Evolutionary conservation across 495 filamentous ascomycete species (phyloP), one percentile per base, ranked within the genome.

Genomic region (Penicillium chermesinum): DNA sequence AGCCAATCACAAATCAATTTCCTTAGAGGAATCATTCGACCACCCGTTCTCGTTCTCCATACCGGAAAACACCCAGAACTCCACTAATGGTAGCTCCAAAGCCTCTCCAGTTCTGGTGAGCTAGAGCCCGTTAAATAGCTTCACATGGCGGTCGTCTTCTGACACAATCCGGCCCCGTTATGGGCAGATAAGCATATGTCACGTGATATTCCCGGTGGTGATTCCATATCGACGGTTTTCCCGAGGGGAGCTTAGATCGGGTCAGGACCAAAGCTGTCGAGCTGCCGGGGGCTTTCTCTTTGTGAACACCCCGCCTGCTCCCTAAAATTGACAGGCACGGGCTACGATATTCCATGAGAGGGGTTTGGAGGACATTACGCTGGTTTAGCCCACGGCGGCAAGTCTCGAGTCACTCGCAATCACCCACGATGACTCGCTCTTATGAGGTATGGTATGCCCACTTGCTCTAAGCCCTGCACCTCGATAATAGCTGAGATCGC

Each of bases 401-500:
- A 58, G 49, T 66, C 19, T 72, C 66, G 38, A 64, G 57, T 44
- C 41, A 49, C 46, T 54, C 64, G 42, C 46, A 49, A 46, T 54
- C 64, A 40, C 46, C 56, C 55, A 48, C 55, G 39, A 71, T 71
- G 70, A 52, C 68, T 67, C 70, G 68, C 41, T 65, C 67, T 59
- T 73, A 73, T 55, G 66, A 66, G 57, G 70, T 71, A 64, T 48
- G 67, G 20, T 35, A 16, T 40, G 35, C 39, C 15, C 18, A 10
- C 25, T 32, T 34, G n/a, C 12, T 20, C 41, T 18, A 17, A 25
- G 27, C 14, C 17, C 34, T 35, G 30, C 16, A n/a, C 13, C 38
- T 21, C 2, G 19, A n/a, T 2, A 22, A 10, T 19, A 41, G 22
- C 12, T 21, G 6, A 13, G 19, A 16, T 2, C 16, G 3, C 6